A percentile compares a stretch with the other conserved stretches of the same genome.
phyloP scores from a whole-genome alignment of 2,329 filamentous ascomycete genomes.

The Exophiala alcalophila region DNA sequence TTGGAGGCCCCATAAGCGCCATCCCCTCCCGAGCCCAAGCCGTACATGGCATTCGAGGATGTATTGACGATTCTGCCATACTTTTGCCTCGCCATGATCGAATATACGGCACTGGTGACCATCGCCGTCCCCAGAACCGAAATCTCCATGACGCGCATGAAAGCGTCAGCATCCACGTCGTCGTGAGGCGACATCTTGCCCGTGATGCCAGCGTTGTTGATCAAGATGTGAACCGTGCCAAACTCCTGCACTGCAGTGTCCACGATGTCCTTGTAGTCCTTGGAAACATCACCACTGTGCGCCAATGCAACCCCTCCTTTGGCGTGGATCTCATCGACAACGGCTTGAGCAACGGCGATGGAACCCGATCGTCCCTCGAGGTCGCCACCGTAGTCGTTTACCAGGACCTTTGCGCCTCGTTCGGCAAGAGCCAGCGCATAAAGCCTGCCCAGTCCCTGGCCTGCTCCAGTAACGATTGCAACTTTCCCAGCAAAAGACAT shows the following conservation, averaged over 20 bases:
- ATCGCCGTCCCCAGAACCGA: constrained; percentile 10
- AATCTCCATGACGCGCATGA: constrained; percentile 18
- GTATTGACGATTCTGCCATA: constrained; percentile 16
- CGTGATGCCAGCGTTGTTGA: constrained; percentile 54
- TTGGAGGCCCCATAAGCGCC: constrained; percentile 86
- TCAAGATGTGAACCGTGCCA: constrained; percentile 46
- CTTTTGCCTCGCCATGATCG: constrained; percentile 15
- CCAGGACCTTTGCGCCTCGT: constrained; percentile 33
- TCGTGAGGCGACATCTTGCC: constrained; percentile 22
- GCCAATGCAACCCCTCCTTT: constrained; percentile 91
- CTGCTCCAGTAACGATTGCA: constrained; percentile 36
- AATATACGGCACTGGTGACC: constrained; percentile 15
- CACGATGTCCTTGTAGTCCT: constrained; percentile 41
- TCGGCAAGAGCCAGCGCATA: constrained; percentile 36
- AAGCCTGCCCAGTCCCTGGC: constrained; percentile 35
- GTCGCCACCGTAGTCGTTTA: constrained; percentile 38
- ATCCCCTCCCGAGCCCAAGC: constrained; percentile 22
- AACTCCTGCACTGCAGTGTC: constrained; percentile 36
- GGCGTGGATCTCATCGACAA: constrained; percentile 58
- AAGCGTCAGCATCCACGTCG: constrained; percentile 9
- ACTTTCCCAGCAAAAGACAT: constrained; percentile 34
- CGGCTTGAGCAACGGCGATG: constrained; percentile 57
- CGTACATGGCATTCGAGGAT: constrained; percentile 28
- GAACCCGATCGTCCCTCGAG: constrained; percentile 51
- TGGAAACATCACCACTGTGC: constrained; percentile 72